Conservation (phyloP, 83 land plant species). For the Picea abies region DNA sequence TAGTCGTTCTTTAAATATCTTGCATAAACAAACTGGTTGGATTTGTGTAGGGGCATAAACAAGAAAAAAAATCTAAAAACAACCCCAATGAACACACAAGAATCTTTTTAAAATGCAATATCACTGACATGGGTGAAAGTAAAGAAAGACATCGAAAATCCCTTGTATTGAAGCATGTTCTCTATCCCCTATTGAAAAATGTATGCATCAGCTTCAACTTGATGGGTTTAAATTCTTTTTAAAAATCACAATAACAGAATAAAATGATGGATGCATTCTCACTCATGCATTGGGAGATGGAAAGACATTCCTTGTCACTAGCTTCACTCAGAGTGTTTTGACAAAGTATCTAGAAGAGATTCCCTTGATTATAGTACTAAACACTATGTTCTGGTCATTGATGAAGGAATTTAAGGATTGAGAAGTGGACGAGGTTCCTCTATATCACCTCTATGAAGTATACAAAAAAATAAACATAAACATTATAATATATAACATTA, state of each 20-base stretch:
- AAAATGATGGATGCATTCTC: slow-evolving; percentile 76
- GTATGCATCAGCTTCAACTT: slow-evolving; percentile 68
- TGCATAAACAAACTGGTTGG: too few relatives aligned
- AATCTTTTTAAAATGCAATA: not conserved
- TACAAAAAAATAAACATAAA: slow-evolving; percentile 26
- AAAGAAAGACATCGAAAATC: not conserved
- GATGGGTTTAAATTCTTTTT: slow-evolving; percentile 72
- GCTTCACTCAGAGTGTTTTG: slow-evolving; percentile 68
- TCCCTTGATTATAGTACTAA: slow-evolving; percentile 76
- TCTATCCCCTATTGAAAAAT: slow-evolving; percentile 63
- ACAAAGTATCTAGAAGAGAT: slow-evolving; percentile 58
- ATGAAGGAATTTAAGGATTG: slow-evolving; percentile 70
- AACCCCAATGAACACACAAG: not conserved
- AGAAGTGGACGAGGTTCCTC: slow-evolving; percentile 64
- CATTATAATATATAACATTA: too few relatives aligned
- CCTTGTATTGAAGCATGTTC: slow-evolving; percentile 14
- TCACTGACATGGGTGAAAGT: not conserved
- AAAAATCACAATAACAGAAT: slow-evolving; percentile 40
- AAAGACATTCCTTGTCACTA: slow-evolving; percentile 70
- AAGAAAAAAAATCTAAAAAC: not conserved
- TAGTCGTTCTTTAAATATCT: too few relatives aligned
- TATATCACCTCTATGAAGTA: slow-evolving; percentile 53
- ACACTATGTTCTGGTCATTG: slow-evolving; percentile 67
- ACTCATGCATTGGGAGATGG: slow-evolving; percentile 94
- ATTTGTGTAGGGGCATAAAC: not conserved